phyloP scores from a whole-genome alignment of 1,284 basidiomycete genomes.

The Gastroboletus turbinatus region DNA sequence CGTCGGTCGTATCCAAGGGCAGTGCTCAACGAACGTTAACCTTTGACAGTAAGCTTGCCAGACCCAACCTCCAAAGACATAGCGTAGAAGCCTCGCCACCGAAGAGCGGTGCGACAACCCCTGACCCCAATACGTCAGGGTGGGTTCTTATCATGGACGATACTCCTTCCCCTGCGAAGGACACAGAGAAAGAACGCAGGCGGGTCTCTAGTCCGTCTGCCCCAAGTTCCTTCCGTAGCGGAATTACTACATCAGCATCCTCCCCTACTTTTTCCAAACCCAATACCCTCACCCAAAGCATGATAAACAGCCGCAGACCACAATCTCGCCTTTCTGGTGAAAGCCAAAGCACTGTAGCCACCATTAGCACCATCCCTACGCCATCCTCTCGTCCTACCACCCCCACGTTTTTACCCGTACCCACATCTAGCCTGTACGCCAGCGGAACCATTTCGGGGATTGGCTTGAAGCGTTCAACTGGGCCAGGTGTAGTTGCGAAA shows the following conservation, averaged over 20 bases:
- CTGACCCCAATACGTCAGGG: conserved; percentile 61
- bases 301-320: conserved; percentile 52
- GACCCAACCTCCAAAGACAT: conserved; percentile 29
- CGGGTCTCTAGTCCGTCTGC: conserved; percentile 59
- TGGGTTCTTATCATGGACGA: conserved; percentile 86
- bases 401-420: conserved; percentile 71
- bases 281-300: conserved; percentile 41
- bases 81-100: conserved; percentile 40
- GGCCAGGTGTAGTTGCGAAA: conserved; percentile 42
- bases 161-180: conserved; percentile 66
- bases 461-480: conserved; percentile 60
- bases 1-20: conserved; percentile 25
- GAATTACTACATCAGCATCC: conserved; percentile 38
- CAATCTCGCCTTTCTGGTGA: conserved; percentile 67
- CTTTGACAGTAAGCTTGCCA: conserved; percentile 23
- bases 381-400: conserved; percentile 72
- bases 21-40: conserved; percentile 19
- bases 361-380: conserved; percentile 61
- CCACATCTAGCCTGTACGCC: conserved; percentile 49
- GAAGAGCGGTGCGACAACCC: conserved; percentile 46
- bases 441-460: conserved; percentile 38
- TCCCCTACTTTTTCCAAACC: conserved; percentile 38
- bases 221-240: conserved; percentile 41
- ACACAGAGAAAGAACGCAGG: conserved; percentile 52
- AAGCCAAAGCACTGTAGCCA: conserved; percentile 54